A percentile compares a stretch with the other conserved stretches of the same genome.
Evolutionary conservation across 192 early-diverging fungal species (phyloP).

Genomic region (Geosiphon pyriformis): DNA sequence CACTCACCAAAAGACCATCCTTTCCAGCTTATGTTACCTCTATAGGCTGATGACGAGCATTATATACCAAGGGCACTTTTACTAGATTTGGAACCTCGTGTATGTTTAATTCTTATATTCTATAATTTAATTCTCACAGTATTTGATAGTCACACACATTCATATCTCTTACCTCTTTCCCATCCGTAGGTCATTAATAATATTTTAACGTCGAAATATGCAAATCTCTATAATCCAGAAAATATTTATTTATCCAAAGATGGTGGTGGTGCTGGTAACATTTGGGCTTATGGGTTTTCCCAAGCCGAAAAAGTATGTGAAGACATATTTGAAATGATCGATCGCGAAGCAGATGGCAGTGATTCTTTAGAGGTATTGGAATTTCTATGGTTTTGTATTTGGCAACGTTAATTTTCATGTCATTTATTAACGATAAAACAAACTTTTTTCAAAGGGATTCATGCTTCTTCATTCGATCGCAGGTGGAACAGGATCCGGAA

Average conservation of each 20-base stretch:
- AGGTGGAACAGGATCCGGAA: slow-evolving; percentile 95
- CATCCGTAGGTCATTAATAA: slow-evolving; percentile 75
- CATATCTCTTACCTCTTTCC: too few relatives aligned
- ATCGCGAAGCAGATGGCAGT: slow-evolving; percentile 91
- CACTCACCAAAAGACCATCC: too few relatives aligned
- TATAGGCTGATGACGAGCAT: slow-evolving; percentile 96
- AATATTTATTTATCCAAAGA: slow-evolving; percentile 90
- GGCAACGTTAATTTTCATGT: background rate
- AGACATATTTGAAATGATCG: slow-evolving; percentile 94
- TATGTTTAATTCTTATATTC: too few relatives aligned
- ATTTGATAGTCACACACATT: too few relatives aligned
- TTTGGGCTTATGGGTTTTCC: slow-evolving; percentile 89
- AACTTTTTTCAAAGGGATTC: slow-evolving; percentile 60
- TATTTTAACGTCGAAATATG: slow-evolving; percentile 79
- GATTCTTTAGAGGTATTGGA: slow-evolving; percentile 78
- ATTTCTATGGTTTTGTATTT: background rate
- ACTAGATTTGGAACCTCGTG: slow-evolving; percentile 89
- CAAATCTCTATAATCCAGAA: slow-evolving; percentile 95
- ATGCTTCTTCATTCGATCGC: slow-evolving; percentile 97
- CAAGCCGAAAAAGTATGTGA: slow-evolving; percentile 85
- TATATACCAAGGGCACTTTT: slow-evolving; percentile 94
- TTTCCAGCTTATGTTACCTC: too few relatives aligned
- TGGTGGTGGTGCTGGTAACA: slow-evolving; percentile 97
- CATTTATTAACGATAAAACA: background rate
- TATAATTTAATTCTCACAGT: too few relatives aligned